A percentile compares a stretch with the other conserved stretches of the same genome.
Conservation (phyloP, 2,329 filamentous ascomycete species). For the Magnaporthiopsis incrustans region DNA sequence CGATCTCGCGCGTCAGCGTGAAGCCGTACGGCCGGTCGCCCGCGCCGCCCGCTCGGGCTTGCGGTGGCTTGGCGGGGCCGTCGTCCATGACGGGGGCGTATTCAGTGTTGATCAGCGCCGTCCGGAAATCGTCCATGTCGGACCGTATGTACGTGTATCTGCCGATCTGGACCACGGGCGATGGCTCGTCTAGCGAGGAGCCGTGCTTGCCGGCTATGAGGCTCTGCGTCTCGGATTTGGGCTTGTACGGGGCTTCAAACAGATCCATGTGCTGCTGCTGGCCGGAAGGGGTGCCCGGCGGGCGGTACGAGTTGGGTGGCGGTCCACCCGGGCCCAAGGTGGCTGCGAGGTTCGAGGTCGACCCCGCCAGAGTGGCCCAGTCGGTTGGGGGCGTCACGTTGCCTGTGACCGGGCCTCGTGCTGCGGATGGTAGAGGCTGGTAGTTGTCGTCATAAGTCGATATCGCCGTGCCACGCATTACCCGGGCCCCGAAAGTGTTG, state of each 20-base stretch:
- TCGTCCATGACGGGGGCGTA: not conserved
- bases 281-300: constrained; percentile 1
- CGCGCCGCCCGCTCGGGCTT: not conserved
- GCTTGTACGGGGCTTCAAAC: constrained; percentile 14
- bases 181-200: constrained; percentile 9
- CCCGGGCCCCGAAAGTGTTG: constrained; percentile 7
- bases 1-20: constrained; percentile 20
- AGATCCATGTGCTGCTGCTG: constrained; percentile 16
- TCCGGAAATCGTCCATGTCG: constrained; percentile 13
- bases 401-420: not conserved
- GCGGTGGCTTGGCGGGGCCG: not conserved
- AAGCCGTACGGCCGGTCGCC: constrained; percentile 15
- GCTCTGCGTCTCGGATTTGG: constrained; percentile 6
- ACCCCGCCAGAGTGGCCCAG: constrained; percentile 9
- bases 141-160: constrained; percentile 18
- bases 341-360: constrained; percentile 8
- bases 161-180: constrained; percentile 17
- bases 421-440: not conserved
- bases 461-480: not conserved
- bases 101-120: constrained; percentile 12
- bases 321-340: constrained; percentile 3
- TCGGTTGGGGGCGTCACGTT: constrained; percentile 11
- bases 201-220: constrained; percentile 1
- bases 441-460: not conserved
- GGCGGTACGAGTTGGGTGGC: constrained; percentile 6